Evolutionary conservation across 352 stramenopile species (phyloP), one percentile per base, ranked within the genome.

Genomic region (Phytophthora cryptogea): DNA sequence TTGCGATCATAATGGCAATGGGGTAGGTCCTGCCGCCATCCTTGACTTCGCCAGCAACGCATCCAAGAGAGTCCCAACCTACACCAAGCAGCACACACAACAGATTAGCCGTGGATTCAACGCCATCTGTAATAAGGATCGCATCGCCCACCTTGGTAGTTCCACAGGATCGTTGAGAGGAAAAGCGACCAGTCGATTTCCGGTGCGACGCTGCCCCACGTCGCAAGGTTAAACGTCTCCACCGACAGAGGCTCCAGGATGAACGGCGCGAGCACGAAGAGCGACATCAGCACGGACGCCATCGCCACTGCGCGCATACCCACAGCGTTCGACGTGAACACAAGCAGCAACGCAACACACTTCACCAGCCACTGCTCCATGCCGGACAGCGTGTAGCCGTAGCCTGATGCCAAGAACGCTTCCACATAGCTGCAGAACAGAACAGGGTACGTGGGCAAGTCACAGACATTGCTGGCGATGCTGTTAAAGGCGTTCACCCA

Each of bases 401-500:
- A 89, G 0, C 81, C 80, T 0, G 81, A 89, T 37, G 68, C 76
- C 16, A 91, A 54, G 41, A 93, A 93, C 7, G 84, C 84, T 50
- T 91, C 84, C 3, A 93, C 68, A 37, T 93, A 93, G 63, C 84
- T 92, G 80, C 81, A 91, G 35, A 93, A 92, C 13, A 94, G 75
- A 49, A 94, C 86, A 0, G 86, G 83, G 45, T 94, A 94, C 32
- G 82, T 92, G 14, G 86, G 86, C 60, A 94, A 59, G 57, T 94
- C 86, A 57, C 81, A 94, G 17, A 93, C 70, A 57, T 94, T 94
- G 71, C 81, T 92, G 39, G 80, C 81, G 30, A 94, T 88, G 36
- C 74, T 89, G 59, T 94, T 94, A 59, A 91, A 91, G 33, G 83
- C 83, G 63, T 94, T 94, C 42, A 94, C 55, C 82, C 85, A 94